Evolutionary conservation across 2,329 filamentous ascomycete species (phyloP), one percentile per base, ranked within the genome.

Genomic region (Cryphonectria nitschkei): DNA sequence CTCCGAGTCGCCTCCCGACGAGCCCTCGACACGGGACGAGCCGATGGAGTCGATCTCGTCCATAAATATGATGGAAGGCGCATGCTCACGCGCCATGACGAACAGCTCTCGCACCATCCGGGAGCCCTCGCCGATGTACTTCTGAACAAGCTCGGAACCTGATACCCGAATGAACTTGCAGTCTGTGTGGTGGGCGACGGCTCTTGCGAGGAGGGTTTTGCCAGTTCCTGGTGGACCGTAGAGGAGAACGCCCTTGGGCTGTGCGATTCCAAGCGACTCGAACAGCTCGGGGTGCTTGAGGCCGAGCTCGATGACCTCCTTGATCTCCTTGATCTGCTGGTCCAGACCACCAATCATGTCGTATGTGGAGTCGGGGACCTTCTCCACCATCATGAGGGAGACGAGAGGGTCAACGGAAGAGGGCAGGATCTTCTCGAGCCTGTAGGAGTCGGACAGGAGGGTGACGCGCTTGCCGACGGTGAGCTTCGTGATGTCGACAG

Each of bases 371-470:
- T 99, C 96, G 22, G 96, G 96, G 22, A 99, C 96, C 87, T 99
- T 99, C 81, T 99, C 96, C 67, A 99, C 96, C 96, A 99, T 99
- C 96, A 99, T 99, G 81, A 99, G 93, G 50, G 96, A 99, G 70
- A 99, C 96, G 71, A 99, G 92, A 52, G 96, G 96, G 80, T 99
- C 96, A 79, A 99, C 96, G 29, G 96, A 99, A 69, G 96, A 98
- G 29, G 96, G 96, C 13, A 99, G 90, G 85, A 98, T 97, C 86
- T 98, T 98, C 81, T 98, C 96, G 77, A 99, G 91, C 84, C 98
- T 98, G 88, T 99, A 99, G 75, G 93, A 95, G 82, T 99, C 96
- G 77, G 95, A 98, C 71, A 99, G 89, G 61, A 99, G 89, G 68
- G 96, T 97, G 74, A 99, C 96, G 76, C 96, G 94, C 86, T 99